Conservation (phyloP, 495 filamentous ascomycete species). For the Penicillium soppii region DNA sequence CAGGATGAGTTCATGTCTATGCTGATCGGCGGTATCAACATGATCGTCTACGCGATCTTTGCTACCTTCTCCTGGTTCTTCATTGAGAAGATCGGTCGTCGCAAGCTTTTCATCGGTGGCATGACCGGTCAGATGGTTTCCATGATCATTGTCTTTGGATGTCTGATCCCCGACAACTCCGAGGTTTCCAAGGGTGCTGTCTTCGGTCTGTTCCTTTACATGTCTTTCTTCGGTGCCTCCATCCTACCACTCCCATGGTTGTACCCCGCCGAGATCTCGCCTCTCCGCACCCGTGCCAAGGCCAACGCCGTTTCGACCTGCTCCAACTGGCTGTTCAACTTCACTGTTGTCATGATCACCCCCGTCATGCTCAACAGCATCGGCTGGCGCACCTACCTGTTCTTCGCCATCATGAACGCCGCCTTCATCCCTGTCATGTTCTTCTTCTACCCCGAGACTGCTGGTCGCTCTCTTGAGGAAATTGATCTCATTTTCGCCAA, state of each 20-base stretch:
- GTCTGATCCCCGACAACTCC: constrained; percentile 58
- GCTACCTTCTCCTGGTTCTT: constrained; percentile 81
- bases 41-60: constrained; percentile 79
- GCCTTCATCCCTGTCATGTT: constrained; percentile 71
- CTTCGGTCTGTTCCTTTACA: constrained; percentile 78
- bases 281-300: constrained; percentile 70
- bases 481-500: constrained; percentile 83
- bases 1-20: constrained; percentile 62
- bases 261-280: constrained; percentile 70
- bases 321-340: constrained; percentile 82
- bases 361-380: constrained; percentile 69
- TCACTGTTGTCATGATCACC: constrained; percentile 77
- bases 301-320: constrained; percentile 76
- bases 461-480: constrained; percentile 68
- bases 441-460: constrained; percentile 77
- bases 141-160: constrained; percentile 76
- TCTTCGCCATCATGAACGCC: constrained; percentile 72
- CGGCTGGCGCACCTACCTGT: constrained; percentile 74
- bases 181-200: constrained; percentile 65
- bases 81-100: constrained; percentile 73
- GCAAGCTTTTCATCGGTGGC: constrained; percentile 74
- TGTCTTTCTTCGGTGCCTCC: constrained; percentile 72
- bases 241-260: constrained; percentile 62
- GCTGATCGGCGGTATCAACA: constrained; percentile 78
- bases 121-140: constrained; percentile 65